These are phyloP conservation scores for Lachancea mirantina DNA, from an alignment of 805 yeast genomes.

Conservation along the genomic window DNA sequence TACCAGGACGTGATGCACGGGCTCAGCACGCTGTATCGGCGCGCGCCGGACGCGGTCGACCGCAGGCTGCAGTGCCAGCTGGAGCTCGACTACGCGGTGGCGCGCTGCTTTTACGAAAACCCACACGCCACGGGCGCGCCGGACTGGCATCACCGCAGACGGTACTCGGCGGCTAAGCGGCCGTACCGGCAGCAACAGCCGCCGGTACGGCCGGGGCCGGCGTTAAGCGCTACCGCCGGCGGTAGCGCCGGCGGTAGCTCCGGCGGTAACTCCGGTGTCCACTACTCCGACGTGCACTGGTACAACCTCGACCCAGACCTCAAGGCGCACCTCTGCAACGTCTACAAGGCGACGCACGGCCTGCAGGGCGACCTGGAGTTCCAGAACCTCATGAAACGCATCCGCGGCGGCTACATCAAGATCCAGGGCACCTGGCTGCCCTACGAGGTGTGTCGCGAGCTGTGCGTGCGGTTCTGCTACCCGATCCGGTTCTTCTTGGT, in stretches of 20 bases:
- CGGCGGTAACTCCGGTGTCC: conserved; percentile 9
- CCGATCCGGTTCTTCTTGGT: conserved; percentile 66
- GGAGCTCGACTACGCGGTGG: conserved; percentile 10
- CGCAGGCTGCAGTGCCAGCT: conserved; percentile 10
- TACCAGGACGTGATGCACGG: conserved; percentile 32
- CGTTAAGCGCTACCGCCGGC: neutral
- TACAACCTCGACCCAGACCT: conserved; percentile 20
- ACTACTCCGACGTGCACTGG: conserved; percentile 31
- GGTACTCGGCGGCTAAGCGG: conserved; percentile 4
- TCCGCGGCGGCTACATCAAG: conserved; percentile 84
- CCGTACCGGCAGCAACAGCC: conserved; percentile 2
- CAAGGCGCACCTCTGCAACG: conserved; percentile 8
- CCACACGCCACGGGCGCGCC: conserved; percentile 4
- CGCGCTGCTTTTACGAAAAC: conserved; percentile 9
- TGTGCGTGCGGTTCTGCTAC: conserved; percentile 72
- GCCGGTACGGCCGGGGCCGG: neutral
- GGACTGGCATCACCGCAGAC: conserved; percentile 2
- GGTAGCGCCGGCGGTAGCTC: neutral
- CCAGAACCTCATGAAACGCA: conserved; percentile 42
- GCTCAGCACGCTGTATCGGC: conserved; percentile 13
- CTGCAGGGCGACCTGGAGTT: conserved; percentile 15
- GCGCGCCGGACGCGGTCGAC: conserved; percentile 1
- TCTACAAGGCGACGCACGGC: conserved; percentile 11
- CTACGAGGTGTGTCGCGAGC: conserved; percentile 51
- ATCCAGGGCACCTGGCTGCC: conserved; percentile 96